Evolutionary conservation across 305 asterid species (phyloP).

Genomic region (Solanum hybrid): DNA sequence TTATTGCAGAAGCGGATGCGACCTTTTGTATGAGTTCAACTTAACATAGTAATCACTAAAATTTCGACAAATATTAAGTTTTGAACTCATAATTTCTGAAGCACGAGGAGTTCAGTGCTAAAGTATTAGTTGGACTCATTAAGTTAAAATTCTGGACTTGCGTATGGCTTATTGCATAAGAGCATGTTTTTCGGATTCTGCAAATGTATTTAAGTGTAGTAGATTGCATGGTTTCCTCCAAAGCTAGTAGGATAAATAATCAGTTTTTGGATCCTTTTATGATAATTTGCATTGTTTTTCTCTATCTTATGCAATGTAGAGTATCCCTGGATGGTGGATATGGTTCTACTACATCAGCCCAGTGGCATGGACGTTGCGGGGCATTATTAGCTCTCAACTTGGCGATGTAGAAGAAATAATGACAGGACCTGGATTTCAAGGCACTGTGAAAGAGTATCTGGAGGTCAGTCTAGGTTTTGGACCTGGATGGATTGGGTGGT

Average conservation of each 20-base stretch:
- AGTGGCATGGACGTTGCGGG: conserved; percentile 67
- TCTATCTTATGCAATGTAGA: conserved; percentile 19
- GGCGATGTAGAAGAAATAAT: conserved; percentile 59
- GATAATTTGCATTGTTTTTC: background rate
- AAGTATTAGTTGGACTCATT: background rate
- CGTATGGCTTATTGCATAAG: background rate
- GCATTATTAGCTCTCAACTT: conserved; percentile 71
- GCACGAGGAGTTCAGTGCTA: background rate
- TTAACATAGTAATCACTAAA: background rate
- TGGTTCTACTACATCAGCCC: conserved; percentile 91
- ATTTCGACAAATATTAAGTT: background rate
- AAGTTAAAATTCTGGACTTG: background rate
- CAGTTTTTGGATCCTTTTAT: background rate
- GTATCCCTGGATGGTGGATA: conserved; percentile 82
- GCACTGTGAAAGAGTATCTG: conserved; percentile 63
- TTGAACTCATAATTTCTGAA: background rate
- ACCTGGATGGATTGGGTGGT: conserved; percentile 43
- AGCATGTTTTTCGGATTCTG: background rate
- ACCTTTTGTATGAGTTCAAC: background rate
- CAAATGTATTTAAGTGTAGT: background rate
- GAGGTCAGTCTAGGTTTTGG: conserved; percentile 40
- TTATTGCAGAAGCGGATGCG: background rate
- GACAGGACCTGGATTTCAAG: conserved; percentile 48
- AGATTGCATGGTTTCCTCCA: background rate
- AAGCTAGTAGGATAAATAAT: background rate